Base-by-base conservation (phyloP, 2,329 filamentous ascomycete species). In the Alternaria sp. region DNA sequence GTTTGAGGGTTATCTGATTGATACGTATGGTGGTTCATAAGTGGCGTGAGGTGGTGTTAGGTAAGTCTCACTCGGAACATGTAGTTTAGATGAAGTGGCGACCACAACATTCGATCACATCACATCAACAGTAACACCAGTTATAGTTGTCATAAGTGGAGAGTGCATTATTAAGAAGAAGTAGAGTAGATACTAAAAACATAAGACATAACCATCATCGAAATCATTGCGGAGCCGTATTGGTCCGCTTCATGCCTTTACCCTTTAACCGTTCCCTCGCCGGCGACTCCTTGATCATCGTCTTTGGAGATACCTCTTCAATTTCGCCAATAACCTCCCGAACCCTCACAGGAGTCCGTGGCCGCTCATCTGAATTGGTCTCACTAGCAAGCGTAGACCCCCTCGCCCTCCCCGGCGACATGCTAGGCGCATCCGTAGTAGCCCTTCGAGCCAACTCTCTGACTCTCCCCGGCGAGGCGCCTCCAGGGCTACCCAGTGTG, bases 191-290 rank as follows among this genome's bases (percentile, higher is more conserved):
- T 60, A 55, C 47, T 40, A 40, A 40, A 6, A 40, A 40, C n/a
- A 40, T 40, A 60, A 43, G 60, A 60, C 36, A 60, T 30, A 21
- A 56, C 17, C 45, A 43, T 51, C 57, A 17, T 60, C 23, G 36
- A 36, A 30, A 23, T 60, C 57, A 59, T 63, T 52, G 55, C 11
- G 57, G 61, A 2, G 57, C 51, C 26, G 61, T 60, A 21, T 56
- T 60, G 11, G 50, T 63, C n/a, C 61, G 57, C 30, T 63, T 63
- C 61, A 63, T 63, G 10, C 61, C 61, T 23, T 63, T 63, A 46
- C 61, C 61, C 57, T 60, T 63, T 23, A 63, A 54, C n/a, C 61
- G 57, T 40, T 60, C 61, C 44, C 32, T 55, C 6, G 61, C 57
- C 17, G 61, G 61, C 2, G 32, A 56, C 32, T 63, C 61, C 46